Evolutionary conservation across 1,139 yeast species (phyloP).

Genomic region (Hanseniaspora sp.): DNA sequence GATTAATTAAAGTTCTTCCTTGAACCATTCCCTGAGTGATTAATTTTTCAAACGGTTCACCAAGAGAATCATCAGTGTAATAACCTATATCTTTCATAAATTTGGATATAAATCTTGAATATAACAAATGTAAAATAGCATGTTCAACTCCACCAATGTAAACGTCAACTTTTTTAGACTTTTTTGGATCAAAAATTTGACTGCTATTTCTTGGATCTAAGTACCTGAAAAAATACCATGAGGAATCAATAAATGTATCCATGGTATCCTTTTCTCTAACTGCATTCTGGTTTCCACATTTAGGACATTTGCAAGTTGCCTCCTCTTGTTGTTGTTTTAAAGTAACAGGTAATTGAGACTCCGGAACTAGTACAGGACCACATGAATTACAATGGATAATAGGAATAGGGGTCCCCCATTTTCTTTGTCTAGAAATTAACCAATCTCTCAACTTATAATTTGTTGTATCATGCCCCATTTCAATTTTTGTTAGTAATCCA

Average conservation of each 20-base stretch:
- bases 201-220: slow-evolving; percentile 55
- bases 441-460: slow-evolving; percentile 75
- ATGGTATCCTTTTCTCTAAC: slow-evolving; percentile 90
- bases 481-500: slow-evolving; percentile 32
- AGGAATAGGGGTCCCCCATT: slow-evolving; percentile 98
- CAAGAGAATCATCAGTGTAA: slow-evolving; percentile 44
- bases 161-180: slow-evolving; percentile 69
- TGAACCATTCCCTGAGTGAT: slow-evolving; percentile 98
- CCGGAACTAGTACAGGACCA: slow-evolving; percentile 88
- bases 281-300: slow-evolving; percentile 56
- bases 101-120: slow-evolving; percentile 74
- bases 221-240: slow-evolving; percentile 89
- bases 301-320: slow-evolving; percentile 60
- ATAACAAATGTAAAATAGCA: slow-evolving; percentile 80
- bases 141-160: slow-evolving; percentile 95
- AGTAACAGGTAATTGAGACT: slow-evolving; percentile 65
- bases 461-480: slow-evolving; percentile 39
- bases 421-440: slow-evolving; percentile 87
- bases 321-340: slow-evolving; percentile 51
- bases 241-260: slow-evolving; percentile 97
- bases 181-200: slow-evolving; percentile 41
- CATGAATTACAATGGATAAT: slow-evolving; percentile 74
- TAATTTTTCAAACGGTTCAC: slow-evolving; percentile 70
- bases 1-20: slow-evolving; percentile 70
- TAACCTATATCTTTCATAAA: slow-evolving; percentile 55